These are phyloP conservation scores for Ceratobasidium sp. DNA, from an alignment of 1,284 basidiomycete species.

Conservation along the genomic window DNA sequence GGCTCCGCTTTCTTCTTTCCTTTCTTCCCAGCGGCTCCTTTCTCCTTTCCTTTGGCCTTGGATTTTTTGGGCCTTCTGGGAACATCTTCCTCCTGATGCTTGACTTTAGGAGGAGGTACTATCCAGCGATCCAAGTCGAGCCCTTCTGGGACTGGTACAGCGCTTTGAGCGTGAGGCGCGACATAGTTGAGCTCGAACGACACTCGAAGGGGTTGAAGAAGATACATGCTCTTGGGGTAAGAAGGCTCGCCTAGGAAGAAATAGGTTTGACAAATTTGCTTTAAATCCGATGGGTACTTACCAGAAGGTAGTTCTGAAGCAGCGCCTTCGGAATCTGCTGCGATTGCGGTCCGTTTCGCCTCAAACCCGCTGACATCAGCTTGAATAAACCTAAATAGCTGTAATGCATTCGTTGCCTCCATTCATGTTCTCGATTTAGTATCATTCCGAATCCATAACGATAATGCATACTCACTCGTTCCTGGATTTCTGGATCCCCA, in stretches of 20 bases:
- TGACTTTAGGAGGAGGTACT: slow-evolving; percentile 64
- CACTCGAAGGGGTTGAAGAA: slow-evolving; percentile 86
- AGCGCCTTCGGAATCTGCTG: slow-evolving; percentile 54
- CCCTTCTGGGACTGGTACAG: slow-evolving; percentile 84
- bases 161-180: slow-evolving; percentile 81
- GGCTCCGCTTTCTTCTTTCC: slow-evolving; percentile 60
- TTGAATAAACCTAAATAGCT: slow-evolving; percentile 84
- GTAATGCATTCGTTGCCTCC: slow-evolving; percentile 82
- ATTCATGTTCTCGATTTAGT: background rate
- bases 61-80: slow-evolving; percentile 48
- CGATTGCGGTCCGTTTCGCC: slow-evolving; percentile 22
- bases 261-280: slow-evolving; percentile 28
- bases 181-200: slow-evolving; percentile 89
- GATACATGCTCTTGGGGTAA: slow-evolving; percentile 89
- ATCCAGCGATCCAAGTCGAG: slow-evolving; percentile 90
- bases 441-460: no score
- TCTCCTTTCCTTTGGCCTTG: slow-evolving; percentile 51
- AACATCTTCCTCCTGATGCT: slow-evolving; percentile 54
- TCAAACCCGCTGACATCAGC: slow-evolving; percentile 78
- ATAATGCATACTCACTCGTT: slow-evolving; percentile 73
- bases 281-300: background rate
- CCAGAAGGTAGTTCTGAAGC: slow-evolving; percentile 54
- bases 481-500: slow-evolving; percentile 88
- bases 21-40: slow-evolving; percentile 64
- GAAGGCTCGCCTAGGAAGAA: slow-evolving; percentile 60